Evolutionary conservation across 805 yeast species (phyloP).

Genomic region (Sporopachydermia quercuum): DNA sequence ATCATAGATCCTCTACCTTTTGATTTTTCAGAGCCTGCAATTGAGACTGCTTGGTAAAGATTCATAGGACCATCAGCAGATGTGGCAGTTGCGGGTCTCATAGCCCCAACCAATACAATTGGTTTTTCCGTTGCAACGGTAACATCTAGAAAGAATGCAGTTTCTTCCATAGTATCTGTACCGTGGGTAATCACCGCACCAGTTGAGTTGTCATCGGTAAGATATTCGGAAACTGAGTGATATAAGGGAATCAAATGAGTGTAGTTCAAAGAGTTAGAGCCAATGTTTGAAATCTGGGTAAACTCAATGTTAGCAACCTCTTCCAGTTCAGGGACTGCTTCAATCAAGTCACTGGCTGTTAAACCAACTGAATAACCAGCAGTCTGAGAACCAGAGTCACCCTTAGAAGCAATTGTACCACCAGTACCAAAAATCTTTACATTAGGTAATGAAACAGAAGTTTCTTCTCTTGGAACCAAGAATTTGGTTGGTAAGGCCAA

Average conservation of each 20-base stretch:
- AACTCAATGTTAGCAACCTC: constrained; percentile 25
- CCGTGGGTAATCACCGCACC: constrained; percentile 37
- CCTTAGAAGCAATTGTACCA: constrained; percentile 45
- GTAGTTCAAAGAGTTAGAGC: constrained; percentile 28
- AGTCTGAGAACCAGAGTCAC: constrained; percentile 29
- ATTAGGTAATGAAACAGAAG: constrained; percentile 11
- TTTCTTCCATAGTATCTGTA: constrained; percentile 33
- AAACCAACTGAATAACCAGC: constrained; percentile 38
- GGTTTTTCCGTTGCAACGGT: constrained; percentile 25
- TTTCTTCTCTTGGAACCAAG: not conserved
- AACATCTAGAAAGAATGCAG: constrained; percentile 33
- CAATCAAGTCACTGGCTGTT: constrained; percentile 18
- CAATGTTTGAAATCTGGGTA: constrained; percentile 29
- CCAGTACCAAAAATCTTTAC: constrained; percentile 42
- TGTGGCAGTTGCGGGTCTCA: constrained; percentile 60
- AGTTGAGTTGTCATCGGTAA: constrained; percentile 19
- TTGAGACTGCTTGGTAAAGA: constrained; percentile 51
- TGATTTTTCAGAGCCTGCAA: constrained; percentile 38
- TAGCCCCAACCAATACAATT: constrained; percentile 55
- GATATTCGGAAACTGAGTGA: constrained; percentile 21
- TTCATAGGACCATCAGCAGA: constrained; percentile 66
- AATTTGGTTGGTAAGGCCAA: not conserved
- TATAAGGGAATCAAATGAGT: constrained; percentile 21
- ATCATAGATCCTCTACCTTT: constrained; percentile 46
- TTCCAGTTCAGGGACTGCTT: constrained; percentile 27